Base-by-base conservation (phyloP, 2,329 filamentous ascomycete genomes). In the Sordariomycetes sp. region DNA sequence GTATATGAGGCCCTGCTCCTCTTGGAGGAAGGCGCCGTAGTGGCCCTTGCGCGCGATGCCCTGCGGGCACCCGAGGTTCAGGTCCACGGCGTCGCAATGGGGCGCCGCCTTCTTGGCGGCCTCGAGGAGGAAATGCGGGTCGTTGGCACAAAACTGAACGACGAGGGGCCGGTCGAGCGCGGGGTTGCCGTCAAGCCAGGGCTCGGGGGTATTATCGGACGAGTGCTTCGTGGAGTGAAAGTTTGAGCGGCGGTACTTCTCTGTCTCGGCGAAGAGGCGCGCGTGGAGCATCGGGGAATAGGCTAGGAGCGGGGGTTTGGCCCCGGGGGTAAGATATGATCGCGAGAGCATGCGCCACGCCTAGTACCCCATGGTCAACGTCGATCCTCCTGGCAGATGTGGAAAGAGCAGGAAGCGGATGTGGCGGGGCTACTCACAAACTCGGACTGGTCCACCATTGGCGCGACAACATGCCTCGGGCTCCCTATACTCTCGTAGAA, bases 381-480 rank as follows among this genome's bases (percentile, higher is more conserved):
- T 24, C 22, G n/a, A 13, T 22, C 4, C 20, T 22, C 12, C 12
- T 8, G 1, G 2, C 8, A 50, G 45, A 50, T 32, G 8, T 4
- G 28, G 28, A 8, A 32, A 32, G n/a, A 10, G 20, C 12, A 13
- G 7, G 17, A 12, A 2, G 45, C n/a, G 7, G 6, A 8, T 22
- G 20, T 20, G 20, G n/a, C 10, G 10, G n/a, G 20, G 45, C 45
- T 32, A 76, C 86, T 62, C 76, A 96, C 91, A 75, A 97, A 96
- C 75, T 99, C 94, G 35, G 90, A 96, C 70, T 96, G 89, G 67
- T 99, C 92, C 24, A 99, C 94, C 94, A 99, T 99, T 39, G 94
- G 94, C 36, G 94, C 94, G 57, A 99, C 80, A 34, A 99, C 82
- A 62, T 87, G 85, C 72, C 89, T 96, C 1, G 94, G 94, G 60